phyloP scores from a whole-genome alignment of 2,329 filamentous ascomycete species.

The Neofusicoccum sp. region DNA sequence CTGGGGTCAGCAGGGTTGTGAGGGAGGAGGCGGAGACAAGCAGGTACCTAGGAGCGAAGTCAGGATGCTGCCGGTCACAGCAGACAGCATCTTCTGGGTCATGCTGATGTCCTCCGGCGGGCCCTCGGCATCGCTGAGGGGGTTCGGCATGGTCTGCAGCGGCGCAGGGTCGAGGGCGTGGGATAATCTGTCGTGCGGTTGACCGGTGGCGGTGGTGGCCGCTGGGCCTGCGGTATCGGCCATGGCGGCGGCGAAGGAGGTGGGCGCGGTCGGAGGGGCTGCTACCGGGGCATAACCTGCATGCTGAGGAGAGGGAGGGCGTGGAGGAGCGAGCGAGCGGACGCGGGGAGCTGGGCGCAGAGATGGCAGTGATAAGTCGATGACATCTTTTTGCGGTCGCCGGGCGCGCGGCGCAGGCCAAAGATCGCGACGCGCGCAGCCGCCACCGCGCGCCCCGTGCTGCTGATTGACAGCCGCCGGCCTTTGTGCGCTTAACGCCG shows the following conservation, averaged over 20 bases:
- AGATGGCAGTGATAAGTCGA: constrained; percentile 7
- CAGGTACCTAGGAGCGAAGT: constrained; percentile 80
- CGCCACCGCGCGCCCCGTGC: constrained; percentile 14
- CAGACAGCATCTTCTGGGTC: constrained; percentile 90
- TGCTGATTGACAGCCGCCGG: constrained; percentile 2
- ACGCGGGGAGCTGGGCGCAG: background rate
- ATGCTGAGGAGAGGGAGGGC: background rate
- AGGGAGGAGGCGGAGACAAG: background rate
- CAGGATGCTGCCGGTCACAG: constrained; percentile 83
- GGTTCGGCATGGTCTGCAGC: constrained; percentile 26
- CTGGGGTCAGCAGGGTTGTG: background rate
- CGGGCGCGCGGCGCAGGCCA: constrained; percentile 6
- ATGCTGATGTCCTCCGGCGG: constrained; percentile 65
- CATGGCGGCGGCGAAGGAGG: constrained; percentile 2
- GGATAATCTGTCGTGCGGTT: constrained; percentile 40
- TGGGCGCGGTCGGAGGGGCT: background rate
- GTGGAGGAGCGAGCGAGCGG: background rate
- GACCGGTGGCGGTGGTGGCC: constrained; percentile 20
- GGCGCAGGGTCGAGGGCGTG: background rate
- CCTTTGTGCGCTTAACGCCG: constrained; percentile 1
- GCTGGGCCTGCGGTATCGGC: constrained; percentile 19
- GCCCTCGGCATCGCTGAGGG: constrained; percentile 36
- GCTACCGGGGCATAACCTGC: constrained; percentile 5
- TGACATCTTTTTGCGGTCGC: constrained; percentile 17
- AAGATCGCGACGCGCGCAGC: constrained; percentile 28